Evolutionary conservation across 371 early-diverging fungal genomes (phyloP).

Genomic region (Capillidium rhysosporum): DNA sequence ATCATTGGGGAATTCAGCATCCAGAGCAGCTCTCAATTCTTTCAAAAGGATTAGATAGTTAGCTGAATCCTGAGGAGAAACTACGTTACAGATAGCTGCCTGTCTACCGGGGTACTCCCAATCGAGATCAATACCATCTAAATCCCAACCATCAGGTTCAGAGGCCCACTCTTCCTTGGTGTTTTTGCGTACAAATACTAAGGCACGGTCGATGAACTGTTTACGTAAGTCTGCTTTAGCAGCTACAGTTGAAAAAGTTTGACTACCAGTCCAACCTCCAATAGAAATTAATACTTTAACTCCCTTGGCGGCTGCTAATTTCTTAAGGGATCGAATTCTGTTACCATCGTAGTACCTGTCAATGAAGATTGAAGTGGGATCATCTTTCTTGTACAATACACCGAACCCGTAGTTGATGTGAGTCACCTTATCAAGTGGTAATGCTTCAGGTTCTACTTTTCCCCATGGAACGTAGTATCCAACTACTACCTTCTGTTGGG

Average conservation of each 20-base stretch:
- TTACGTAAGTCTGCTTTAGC: conserved; percentile 18
- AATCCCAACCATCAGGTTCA: conserved; percentile 13
- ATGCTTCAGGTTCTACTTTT: conserved; percentile 23
- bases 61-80: conserved; percentile 25
- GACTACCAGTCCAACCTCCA: conserved; percentile 58
- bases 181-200: conserved; percentile 15
- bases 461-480: conserved; percentile 39
- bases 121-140: conserved; percentile 28
- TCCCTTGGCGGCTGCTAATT: conserved; percentile 24
- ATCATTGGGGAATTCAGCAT: conserved; percentile 15
- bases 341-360: conserved; percentile 15
- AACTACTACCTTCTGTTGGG: conserved; percentile 11
- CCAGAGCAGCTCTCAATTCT: conserved; percentile 38
- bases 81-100: conserved; percentile 43
- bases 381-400: conserved; percentile 10
- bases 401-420: conserved; percentile 38
- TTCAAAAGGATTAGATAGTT: conserved; percentile 35
- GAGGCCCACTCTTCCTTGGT: conserved; percentile 10
- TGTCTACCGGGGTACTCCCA: conserved; percentile 64
- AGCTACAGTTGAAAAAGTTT: conserved; percentile 34
- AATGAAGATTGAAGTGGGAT: conserved; percentile 10
- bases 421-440: conserved; percentile 26
- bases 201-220: conserved; percentile 22
- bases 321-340: conserved; percentile 19
- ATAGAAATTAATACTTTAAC: conserved; percentile 44